phyloP scores from a whole-genome alignment of 352 stramenopile species.

The Phytophthora capsici region DNA sequence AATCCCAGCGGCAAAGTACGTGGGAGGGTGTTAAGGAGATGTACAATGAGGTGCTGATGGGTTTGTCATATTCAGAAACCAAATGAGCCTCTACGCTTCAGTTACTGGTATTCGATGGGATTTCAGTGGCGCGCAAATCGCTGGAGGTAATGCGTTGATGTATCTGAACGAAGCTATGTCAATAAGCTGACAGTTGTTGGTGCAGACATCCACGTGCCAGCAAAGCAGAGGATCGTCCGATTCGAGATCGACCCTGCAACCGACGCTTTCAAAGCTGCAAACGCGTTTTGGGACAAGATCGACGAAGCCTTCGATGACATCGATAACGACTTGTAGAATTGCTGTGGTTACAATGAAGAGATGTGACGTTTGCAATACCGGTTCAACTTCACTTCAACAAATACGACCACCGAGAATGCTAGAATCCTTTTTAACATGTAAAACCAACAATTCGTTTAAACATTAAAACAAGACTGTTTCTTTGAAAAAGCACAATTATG shows the following conservation, averaged over 20 bases:
- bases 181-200: not conserved
- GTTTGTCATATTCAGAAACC: slow-evolving; percentile 50
- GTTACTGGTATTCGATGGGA: slow-evolving; percentile 86
- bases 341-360: not conserved
- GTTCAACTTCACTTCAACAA: too few species aligned
- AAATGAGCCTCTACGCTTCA: slow-evolving; percentile 79
- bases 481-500: too few species aligned
- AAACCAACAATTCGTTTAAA: too few species aligned
- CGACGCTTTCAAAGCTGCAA: slow-evolving; percentile 66
- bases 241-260: slow-evolving; percentile 65
- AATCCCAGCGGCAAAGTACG: slow-evolving; percentile 73
- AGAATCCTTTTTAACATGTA: too few species aligned
- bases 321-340: slow-evolving; percentile 51
- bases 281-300: slow-evolving; percentile 74
- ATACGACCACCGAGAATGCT: too few species aligned
- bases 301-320: slow-evolving; percentile 70
- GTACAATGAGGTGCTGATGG: not conserved
- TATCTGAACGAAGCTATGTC: not conserved
- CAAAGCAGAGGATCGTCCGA: slow-evolving; percentile 57
- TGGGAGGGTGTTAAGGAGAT: not conserved
- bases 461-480: too few species aligned
- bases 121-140: slow-evolving; percentile 58
- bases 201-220: slow-evolving; percentile 68
- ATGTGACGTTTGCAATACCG: too few species aligned
- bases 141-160: slow-evolving; percentile 36